Evolutionary conservation across 768 basidiomycete species (phyloP).

Genomic region (Tylopilus balloui): DNA sequence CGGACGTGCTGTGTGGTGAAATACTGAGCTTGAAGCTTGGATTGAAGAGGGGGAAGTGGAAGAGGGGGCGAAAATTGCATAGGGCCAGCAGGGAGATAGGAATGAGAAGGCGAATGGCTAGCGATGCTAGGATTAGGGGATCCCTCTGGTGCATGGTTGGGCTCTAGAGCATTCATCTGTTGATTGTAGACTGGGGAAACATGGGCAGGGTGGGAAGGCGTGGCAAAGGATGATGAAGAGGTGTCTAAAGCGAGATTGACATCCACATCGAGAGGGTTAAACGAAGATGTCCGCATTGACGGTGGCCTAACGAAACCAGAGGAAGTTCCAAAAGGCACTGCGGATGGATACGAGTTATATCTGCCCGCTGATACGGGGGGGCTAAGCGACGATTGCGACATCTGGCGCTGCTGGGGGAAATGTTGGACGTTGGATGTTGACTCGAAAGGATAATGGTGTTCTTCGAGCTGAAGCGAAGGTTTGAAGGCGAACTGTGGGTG

Average conservation of each 20-base stretch:
- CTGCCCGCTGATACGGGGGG: background rate
- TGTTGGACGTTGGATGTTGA: background rate
- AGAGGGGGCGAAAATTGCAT: conserved; percentile 32
- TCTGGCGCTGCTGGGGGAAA: conserved; percentile 13
- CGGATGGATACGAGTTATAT: conserved; percentile 12
- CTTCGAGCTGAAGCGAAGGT: conserved; percentile 28
- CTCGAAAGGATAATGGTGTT: conserved; percentile 20
- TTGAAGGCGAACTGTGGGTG: conserved; percentile 11
- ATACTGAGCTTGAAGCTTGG: conserved; percentile 28
- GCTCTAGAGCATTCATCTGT: conserved; percentile 7
- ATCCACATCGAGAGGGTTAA: conserved; percentile 8
- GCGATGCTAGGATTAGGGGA: conserved; percentile 9
- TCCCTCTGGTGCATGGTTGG: conserved; percentile 12
- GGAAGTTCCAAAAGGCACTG: conserved; percentile 10
- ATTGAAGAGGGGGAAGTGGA: conserved; percentile 26
- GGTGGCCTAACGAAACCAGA: conserved; percentile 10
- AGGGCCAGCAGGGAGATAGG: conserved; percentile 22
- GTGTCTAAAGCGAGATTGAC: conserved; percentile 11
- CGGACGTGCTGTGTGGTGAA: conserved; percentile 9
- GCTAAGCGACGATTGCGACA: conserved; percentile 1
- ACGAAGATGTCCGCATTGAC: conserved; percentile 10
- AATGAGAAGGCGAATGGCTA: conserved; percentile 6
- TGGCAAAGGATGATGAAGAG: conserved; percentile 11
- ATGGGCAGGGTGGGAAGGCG: conserved; percentile 9
- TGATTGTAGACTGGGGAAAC: conserved; percentile 16